phyloP scores from a whole-genome alignment of 106 monocot species.

The Platanthera zijinensis region DNA sequence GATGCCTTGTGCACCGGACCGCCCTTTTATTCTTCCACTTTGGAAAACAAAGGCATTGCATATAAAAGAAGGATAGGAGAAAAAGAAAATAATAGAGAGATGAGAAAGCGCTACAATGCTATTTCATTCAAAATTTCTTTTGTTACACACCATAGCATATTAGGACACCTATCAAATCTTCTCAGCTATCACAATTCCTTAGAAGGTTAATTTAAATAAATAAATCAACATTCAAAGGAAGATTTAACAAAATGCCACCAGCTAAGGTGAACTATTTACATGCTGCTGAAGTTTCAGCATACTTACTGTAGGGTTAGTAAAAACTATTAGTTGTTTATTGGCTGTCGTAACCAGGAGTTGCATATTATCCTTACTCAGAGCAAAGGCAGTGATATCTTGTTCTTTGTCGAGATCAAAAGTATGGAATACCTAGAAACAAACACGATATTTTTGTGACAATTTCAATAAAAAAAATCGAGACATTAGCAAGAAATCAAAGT shows the following conservation, averaged over 20 bases:
- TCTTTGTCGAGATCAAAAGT: slow-evolving; percentile 44
- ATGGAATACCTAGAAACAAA: slow-evolving; percentile 61
- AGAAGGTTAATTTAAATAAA: no score
- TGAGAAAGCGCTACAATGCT: no score
- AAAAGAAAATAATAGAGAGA: no score
- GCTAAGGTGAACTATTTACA: background rate
- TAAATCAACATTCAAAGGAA: background rate
- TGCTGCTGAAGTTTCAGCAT: background rate
- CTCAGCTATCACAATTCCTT: no score
- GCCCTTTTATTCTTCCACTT: no score
- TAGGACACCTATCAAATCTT: no score
- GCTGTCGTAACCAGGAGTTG: slow-evolving; percentile 84
- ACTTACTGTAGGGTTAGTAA: slow-evolving; percentile 85
- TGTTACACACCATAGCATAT: no score
- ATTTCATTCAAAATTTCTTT: no score
- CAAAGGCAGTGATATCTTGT: slow-evolving; percentile 73
- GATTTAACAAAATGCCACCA: background rate
- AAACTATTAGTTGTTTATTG: slow-evolving; percentile 77
- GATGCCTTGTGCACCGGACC: no score
- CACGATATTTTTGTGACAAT: background rate
- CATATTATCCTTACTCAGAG: slow-evolving; percentile 64
- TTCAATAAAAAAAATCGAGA: background rate
- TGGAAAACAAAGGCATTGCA: no score
- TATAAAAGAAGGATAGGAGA: no score
- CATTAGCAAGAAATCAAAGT: background rate